These are phyloP conservation scores for Yamadazyma atmosphaerica DNA, from an alignment of 1,139 yeast genomes.

Conservation along the genomic window DNA sequence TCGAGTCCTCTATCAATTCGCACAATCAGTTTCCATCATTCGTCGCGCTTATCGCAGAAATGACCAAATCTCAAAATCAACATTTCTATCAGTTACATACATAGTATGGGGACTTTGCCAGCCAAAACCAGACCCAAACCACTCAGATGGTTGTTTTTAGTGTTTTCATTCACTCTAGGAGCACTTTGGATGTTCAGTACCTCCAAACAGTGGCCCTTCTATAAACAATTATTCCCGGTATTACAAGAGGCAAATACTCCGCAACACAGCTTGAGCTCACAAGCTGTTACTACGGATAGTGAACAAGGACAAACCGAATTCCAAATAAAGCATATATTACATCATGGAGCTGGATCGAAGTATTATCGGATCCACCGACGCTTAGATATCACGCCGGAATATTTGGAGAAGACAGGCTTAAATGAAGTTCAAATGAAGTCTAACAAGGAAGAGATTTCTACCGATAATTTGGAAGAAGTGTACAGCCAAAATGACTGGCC, in stretches of 20 bases:
- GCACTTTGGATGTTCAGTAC: no score
- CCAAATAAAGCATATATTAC: conserved; percentile 49
- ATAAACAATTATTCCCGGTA: no score
- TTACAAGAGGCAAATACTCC: no score
- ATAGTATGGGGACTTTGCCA: neutral
- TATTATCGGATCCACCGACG: conserved; percentile 39
- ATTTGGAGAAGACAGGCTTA: conserved; percentile 11
- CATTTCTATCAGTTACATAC: no score
- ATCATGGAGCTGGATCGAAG: conserved; percentile 47
- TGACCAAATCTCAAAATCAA: no score
- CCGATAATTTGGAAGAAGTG: conserved; percentile 26
- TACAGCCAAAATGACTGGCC: conserved; percentile 44
- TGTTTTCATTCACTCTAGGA: neutral
- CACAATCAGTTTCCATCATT: no score
- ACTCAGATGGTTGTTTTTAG: neutral
- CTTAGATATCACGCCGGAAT: conserved; percentile 43
- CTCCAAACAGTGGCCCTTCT: no score
- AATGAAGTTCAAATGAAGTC: conserved; percentile 5
- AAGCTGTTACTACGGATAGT: no score
- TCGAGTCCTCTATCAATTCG: no score
- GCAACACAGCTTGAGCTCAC: no score
- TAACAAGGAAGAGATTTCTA: conserved; percentile 5
- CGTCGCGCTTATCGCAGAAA: neutral
- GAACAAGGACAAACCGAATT: conserved; percentile 16
- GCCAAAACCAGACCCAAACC: neutral